These are phyloP conservation scores for Termitomyces sp. DNA, from an alignment of 768 basidiomycete genomes.

Conservation along the genomic window DNA sequence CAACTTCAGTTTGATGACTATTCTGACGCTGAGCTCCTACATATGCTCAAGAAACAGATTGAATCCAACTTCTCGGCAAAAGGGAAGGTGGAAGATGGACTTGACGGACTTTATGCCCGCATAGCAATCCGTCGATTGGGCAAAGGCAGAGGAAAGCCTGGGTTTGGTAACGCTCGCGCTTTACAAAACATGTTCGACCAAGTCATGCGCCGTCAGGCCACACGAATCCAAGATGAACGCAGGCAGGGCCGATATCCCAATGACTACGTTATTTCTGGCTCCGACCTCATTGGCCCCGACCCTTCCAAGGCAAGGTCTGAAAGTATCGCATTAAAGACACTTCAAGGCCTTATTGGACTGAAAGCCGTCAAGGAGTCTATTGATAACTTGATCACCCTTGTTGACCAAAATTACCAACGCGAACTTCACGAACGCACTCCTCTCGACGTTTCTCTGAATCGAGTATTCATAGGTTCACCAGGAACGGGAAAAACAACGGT, in stretches of 20 bases:
- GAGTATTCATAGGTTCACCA: neutral
- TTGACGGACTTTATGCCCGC: neutral
- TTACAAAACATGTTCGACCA: neutral
- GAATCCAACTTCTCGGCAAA: neutral
- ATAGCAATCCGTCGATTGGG: neutral
- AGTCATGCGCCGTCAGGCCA: neutral
- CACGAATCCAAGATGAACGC: neutral
- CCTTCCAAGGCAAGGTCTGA: neutral
- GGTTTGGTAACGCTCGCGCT: neutral
- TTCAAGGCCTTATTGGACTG: neutral
- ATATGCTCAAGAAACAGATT: neutral
- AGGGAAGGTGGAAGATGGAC: neutral
- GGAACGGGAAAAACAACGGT: conserved; percentile 12
- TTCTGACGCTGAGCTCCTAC: conserved; percentile 25
- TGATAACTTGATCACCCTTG: conserved; percentile 31
- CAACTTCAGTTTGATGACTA: conserved; percentile 57
- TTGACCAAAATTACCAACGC: neutral
- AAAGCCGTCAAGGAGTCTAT: conserved; percentile 51
- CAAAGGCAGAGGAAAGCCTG: neutral
- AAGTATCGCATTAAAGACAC: neutral
- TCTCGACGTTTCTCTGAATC: neutral
- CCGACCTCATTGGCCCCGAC: neutral
- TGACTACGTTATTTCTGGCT: neutral
- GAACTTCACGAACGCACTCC: neutral
- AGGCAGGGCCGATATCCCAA: neutral